Evolutionary conservation across 1,284 basidiomycete genomes (phyloP).

Genomic region (Coniferiporia weirii): DNA sequence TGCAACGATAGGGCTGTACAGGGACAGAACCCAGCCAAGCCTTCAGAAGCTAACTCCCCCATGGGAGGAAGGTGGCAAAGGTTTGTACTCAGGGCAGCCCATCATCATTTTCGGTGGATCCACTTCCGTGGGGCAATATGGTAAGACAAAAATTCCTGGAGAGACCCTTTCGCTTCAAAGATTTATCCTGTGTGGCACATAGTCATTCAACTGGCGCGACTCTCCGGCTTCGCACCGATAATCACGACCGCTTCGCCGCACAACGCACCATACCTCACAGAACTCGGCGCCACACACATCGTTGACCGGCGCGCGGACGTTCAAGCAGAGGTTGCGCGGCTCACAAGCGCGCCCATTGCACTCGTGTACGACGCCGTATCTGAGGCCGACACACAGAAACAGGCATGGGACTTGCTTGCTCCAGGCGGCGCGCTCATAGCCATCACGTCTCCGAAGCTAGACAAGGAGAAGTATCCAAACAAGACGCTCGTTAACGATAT

Average conservation of each 20-base stretch:
- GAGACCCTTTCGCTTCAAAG: too few relatives aligned
- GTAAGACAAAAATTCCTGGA: background rate
- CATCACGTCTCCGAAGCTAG: background rate
- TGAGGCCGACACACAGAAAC: slow-evolving; percentile 10
- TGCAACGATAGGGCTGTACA: slow-evolving; percentile 27
- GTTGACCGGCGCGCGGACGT: slow-evolving; percentile 39
- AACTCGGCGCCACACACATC: slow-evolving; percentile 48
- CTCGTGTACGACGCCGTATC: slow-evolving; percentile 35
- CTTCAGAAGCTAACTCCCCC: slow-evolving; percentile 7
- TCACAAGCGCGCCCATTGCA: slow-evolving; percentile 27
- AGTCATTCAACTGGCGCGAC: slow-evolving; percentile 41
- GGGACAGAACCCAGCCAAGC: slow-evolving; percentile 1
- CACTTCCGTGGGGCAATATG: slow-evolving; percentile 34
- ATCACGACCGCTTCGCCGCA: slow-evolving; percentile 46
- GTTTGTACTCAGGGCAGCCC: slow-evolving; percentile 24
- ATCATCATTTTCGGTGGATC: slow-evolving; percentile 34
- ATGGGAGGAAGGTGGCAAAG: slow-evolving; percentile 22
- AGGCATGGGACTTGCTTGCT: slow-evolving; percentile 21
- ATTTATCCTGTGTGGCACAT: too few relatives aligned
- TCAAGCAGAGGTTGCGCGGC: slow-evolving; percentile 25
- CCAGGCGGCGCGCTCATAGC: slow-evolving; percentile 18
- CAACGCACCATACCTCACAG: slow-evolving; percentile 38
- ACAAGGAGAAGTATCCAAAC: slow-evolving; percentile 2
- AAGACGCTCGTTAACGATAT: slow-evolving; percentile 2
- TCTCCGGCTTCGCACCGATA: slow-evolving; percentile 49